A percentile compares a stretch with the other conserved stretches of the same genome.
Conservation (phyloP, 192 early-diverging fungal species). For the Gamsiella multidivaricata region DNA sequence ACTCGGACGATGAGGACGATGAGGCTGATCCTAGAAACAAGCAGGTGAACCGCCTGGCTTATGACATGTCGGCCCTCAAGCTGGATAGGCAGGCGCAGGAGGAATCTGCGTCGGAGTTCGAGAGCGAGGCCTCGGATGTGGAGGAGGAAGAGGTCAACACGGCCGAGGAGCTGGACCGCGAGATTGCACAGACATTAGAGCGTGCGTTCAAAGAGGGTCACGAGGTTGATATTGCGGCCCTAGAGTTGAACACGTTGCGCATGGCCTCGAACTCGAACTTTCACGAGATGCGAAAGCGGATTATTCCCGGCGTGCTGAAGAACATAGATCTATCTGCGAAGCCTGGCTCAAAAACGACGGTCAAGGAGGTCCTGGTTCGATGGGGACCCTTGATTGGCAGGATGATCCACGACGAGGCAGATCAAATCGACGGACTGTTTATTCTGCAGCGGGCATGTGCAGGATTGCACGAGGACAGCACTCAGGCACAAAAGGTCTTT, state of each 20-base stretch:
- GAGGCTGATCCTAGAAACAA: constrained; percentile 66
- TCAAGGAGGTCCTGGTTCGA: constrained; percentile 59
- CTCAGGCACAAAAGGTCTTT: constrained; percentile 63
- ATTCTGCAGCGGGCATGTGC: constrained; percentile 55
- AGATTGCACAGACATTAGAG: constrained; percentile 78
- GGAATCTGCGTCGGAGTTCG: constrained; percentile 58
- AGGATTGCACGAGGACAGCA: background rate
- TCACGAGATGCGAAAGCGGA: constrained; percentile 77
- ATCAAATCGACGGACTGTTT: constrained; percentile 79
- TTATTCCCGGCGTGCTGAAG: constrained; percentile 77
- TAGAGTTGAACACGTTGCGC: constrained; percentile 90
- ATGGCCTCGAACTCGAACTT: constrained; percentile 88
- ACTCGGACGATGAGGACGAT: constrained; percentile 68
- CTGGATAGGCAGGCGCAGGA: constrained; percentile 35
- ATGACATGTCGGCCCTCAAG: constrained; percentile 57
- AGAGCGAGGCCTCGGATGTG: constrained; percentile 59
- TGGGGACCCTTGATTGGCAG: constrained; percentile 80
- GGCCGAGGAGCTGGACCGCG: constrained; percentile 77
- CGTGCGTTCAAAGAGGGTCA: constrained; percentile 85
- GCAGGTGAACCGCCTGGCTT: constrained; percentile 61
- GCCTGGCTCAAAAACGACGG: constrained; percentile 22
- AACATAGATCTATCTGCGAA: constrained; percentile 65
- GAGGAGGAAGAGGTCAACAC: constrained; percentile 63
- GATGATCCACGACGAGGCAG: constrained; percentile 71
- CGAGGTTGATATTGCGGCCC: constrained; percentile 73